phyloP scores from a whole-genome alignment of 164 flowering plant species.

The Stephania cephalantha region DNA sequence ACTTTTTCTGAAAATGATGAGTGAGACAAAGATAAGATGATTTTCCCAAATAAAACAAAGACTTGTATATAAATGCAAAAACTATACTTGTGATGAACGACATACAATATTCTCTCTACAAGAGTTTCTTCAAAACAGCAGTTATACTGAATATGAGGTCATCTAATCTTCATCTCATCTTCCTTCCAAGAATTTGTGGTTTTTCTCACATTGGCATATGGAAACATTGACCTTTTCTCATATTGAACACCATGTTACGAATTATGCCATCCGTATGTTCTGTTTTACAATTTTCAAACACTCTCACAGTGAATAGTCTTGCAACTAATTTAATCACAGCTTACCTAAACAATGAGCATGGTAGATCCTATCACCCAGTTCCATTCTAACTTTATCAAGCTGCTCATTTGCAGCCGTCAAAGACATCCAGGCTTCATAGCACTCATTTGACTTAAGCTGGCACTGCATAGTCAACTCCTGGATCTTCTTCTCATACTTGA shows the following conservation, averaged over 20 bases:
- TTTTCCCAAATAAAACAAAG: neutral
- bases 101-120: neutral
- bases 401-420: slow-evolving; percentile 57
- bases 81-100: neutral
- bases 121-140: neutral
- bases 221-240: neutral
- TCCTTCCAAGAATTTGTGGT: neutral
- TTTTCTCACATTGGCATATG: neutral
- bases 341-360: slow-evolving; percentile 53
- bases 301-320: neutral
- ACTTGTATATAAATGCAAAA: neutral
- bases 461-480: slow-evolving; percentile 47
- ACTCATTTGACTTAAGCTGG: slow-evolving; percentile 62
- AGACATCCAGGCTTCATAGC: slow-evolving; percentile 89
- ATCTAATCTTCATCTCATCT: neutral
- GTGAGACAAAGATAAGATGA: neutral
- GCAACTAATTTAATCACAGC: slow-evolving; percentile 2
- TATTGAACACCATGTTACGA: neutral
- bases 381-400: slow-evolving; percentile 60
- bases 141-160: neutral
- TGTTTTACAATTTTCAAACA: neutral
- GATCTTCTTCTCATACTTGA: slow-evolving; percentile 69
- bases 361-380: slow-evolving; percentile 55
- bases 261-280: neutral
- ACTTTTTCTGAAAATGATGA: slow-evolving; percentile 40